Percentiles rank a stretch among this genome's conserved stretches.
phyloP scores from a whole-genome alignment of 2,329 filamentous ascomycete species.

The Pseudodiploospora longispora region DNA sequence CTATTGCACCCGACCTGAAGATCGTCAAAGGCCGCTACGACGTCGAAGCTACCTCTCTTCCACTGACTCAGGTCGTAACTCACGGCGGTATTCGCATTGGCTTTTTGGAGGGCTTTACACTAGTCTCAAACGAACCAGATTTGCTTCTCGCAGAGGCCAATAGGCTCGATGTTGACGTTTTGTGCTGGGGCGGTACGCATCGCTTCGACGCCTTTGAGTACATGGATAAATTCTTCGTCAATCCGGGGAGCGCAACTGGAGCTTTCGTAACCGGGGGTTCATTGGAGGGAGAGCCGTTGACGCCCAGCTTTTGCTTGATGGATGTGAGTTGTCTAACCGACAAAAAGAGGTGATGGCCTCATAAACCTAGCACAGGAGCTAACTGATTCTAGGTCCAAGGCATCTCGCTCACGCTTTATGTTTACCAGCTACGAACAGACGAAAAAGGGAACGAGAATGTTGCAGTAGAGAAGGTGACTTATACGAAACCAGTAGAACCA shows the following conservation, averaged over 20 bases:
- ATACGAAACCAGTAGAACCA: constrained; percentile 65
- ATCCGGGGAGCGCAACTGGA: constrained; percentile 59
- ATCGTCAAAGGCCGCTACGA: constrained; percentile 62
- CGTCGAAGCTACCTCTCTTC: constrained; percentile 57
- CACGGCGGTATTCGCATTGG: constrained; percentile 59
- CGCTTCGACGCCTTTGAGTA: constrained; percentile 64
- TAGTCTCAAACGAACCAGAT: constrained; percentile 60
- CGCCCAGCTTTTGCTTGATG: constrained; percentile 94
- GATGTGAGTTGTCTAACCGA: constrained; percentile 60
- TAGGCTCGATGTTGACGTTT: constrained; percentile 59
- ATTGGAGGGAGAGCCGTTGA: constrained; percentile 59
- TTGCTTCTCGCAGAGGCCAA: constrained; percentile 60
- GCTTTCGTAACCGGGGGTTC: constrained; percentile 53
- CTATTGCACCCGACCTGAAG: constrained; percentile 64
- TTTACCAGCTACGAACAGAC: constrained; percentile 78
- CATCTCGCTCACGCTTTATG: constrained; percentile 89
- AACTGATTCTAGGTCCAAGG: constrained; percentile 66
- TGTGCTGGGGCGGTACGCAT: constrained; percentile 63
- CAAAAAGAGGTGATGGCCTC: neutral
- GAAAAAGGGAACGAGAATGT: constrained; percentile 70
- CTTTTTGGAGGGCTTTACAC: constrained; percentile 60
- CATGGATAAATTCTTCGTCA: constrained; percentile 68
- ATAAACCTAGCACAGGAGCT: constrained; percentile 11
- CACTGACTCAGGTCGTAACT: constrained; percentile 57
- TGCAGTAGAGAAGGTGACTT: constrained; percentile 79